Evolutionary conservation across 805 yeast species (phyloP).

Genomic region (Kurtzmaniella fragi): DNA sequence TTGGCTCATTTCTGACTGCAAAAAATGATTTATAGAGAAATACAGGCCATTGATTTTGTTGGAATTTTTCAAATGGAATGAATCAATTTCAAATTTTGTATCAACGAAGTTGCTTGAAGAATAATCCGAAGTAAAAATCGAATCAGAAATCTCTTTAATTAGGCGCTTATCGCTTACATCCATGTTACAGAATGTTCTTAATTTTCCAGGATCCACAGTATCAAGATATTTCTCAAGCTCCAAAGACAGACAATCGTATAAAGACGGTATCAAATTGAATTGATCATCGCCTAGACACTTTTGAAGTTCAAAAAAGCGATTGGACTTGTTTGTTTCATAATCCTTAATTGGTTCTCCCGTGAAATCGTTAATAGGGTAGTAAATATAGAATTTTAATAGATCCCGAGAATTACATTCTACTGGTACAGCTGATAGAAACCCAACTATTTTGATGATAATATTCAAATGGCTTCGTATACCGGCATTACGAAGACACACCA

Average conservation of each 20-base stretch:
- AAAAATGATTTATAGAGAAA: too few species aligned
- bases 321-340: background rate
- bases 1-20: too few species aligned
- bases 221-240: too few species aligned
- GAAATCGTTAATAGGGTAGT: conserved; percentile 40
- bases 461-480: conserved; percentile 4
- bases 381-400: conserved; percentile 16
- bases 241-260: conserved; percentile 2
- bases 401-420: background rate
- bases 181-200: too few species aligned
- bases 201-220: too few species aligned
- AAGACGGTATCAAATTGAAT: conserved; percentile 7
- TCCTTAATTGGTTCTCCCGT: conserved; percentile 14
- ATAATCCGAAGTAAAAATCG: too few species aligned
- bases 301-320: conserved; percentile 4
- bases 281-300: conserved; percentile 2
- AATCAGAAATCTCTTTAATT: too few species aligned
- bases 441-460: conserved; percentile 3
- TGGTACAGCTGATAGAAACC: conserved; percentile 2
- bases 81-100: too few species aligned
- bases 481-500: conserved; percentile 1
- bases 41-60: too few species aligned
- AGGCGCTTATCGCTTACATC: too few species aligned
- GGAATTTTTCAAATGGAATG: too few species aligned
- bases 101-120: too few species aligned